Evolutionary conservation across 805 yeast genomes (phyloP).

Genomic region (Kuraishia piskuri): DNA sequence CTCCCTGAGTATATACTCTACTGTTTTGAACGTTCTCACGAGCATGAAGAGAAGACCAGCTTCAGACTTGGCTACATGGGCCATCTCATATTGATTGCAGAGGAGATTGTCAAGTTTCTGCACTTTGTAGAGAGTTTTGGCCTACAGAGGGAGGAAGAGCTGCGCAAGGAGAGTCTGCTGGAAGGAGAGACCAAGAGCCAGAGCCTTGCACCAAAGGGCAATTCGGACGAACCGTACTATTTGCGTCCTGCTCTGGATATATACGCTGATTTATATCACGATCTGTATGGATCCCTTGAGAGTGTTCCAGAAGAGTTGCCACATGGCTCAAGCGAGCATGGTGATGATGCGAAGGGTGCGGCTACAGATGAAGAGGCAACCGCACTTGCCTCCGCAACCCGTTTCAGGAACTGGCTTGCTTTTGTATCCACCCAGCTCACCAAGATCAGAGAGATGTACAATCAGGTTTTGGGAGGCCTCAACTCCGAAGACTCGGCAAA

Average conservation of each 20-base stretch:
- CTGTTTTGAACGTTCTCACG: constrained; percentile 19
- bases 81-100: constrained; percentile 46
- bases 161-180: neutral
- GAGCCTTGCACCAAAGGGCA: constrained; percentile 8
- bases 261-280: constrained; percentile 21
- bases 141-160: constrained; percentile 18
- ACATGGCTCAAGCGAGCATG: too few relatives aligned
- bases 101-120: constrained; percentile 48
- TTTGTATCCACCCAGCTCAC: constrained; percentile 39
- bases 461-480: constrained; percentile 47
- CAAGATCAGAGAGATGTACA: constrained; percentile 46
- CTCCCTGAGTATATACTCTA: constrained; percentile 20
- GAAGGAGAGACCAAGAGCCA: neutral
- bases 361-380: neutral
- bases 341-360: too few relatives aligned
- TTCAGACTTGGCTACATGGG: constrained; percentile 55
- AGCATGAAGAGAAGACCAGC: constrained; percentile 23
- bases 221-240: constrained; percentile 18
- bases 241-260: constrained; percentile 21
- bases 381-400: constrained; percentile 1
- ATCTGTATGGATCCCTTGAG: constrained; percentile 12
- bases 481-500: constrained; percentile 25
- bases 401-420: constrained; percentile 34
- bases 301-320: too few relatives aligned
- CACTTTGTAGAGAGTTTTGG: constrained; percentile 25